Conservation (phyloP, 768 basidiomycete genomes). For the Podaxis carcinomalis region DNA sequence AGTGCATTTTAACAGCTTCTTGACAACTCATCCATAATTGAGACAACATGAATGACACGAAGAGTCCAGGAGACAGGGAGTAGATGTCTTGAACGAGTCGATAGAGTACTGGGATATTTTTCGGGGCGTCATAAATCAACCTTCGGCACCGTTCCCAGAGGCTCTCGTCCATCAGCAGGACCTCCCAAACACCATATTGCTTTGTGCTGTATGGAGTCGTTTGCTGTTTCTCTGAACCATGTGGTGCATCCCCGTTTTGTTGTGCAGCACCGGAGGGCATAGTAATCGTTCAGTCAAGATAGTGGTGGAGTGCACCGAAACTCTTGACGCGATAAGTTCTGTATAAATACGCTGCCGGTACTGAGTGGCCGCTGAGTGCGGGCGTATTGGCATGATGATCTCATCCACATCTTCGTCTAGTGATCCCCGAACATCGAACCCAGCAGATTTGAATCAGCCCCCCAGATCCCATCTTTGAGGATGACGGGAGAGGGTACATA, state of each 20-base stretch:
- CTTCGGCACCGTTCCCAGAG: background rate
- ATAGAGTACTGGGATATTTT: conserved; percentile 11
- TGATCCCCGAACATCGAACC: too few relatives aligned
- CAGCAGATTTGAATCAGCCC: too few relatives aligned
- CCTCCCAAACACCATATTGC: background rate
- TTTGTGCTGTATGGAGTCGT: background rate
- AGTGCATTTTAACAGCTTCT: conserved; percentile 1
- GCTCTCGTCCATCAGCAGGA: background rate
- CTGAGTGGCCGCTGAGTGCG: background rate
- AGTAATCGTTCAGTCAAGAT: background rate
- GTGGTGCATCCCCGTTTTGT: background rate
- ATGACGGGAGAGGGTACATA: too few relatives aligned
- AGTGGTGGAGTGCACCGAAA: background rate
- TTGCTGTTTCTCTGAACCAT: background rate
- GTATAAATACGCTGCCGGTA: background rate
- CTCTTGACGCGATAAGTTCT: background rate
- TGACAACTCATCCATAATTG: conserved; percentile 1
- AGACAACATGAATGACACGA: conserved; percentile 16
- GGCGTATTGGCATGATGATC: too few relatives aligned
- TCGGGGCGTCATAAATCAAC: background rate
- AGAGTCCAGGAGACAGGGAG: conserved; percentile 13
- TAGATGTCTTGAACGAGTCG: conserved; percentile 19
- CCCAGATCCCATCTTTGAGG: too few relatives aligned
- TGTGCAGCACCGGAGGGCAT: background rate
- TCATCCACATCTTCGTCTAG: too few relatives aligned